A percentile compares a stretch with the other conserved stretches of the same genome.
phyloP scores from a whole-genome alignment of 2,329 filamentous ascomycete species.

The Diaporthe aspalathi region DNA sequence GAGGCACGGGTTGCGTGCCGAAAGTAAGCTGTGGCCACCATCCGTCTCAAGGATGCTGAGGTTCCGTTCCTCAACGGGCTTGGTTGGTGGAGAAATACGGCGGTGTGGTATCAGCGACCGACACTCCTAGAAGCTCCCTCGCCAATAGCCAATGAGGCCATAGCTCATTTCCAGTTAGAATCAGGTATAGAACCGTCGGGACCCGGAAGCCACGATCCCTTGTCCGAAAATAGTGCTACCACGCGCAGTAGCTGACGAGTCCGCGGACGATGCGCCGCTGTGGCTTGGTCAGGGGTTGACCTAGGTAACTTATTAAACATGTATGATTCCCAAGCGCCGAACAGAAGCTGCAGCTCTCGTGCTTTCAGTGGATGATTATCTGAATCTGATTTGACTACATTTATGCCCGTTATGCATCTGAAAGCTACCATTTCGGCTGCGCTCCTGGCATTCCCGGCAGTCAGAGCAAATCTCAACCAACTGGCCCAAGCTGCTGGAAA shows the following conservation, averaged over 20 bases:
- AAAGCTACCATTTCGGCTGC: neutral
- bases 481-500: constrained; percentile 38
- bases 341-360: neutral
- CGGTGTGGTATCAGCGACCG: neutral
- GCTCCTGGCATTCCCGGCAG: constrained; percentile 20
- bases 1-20: constrained; percentile 8
- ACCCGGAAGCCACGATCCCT: constrained; percentile 9
- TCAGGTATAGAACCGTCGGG: constrained; percentile 14
- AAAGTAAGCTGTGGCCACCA: constrained; percentile 9
- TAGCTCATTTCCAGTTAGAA: constrained; percentile 22
- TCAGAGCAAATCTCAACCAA: constrained; percentile 38
- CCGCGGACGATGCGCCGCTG: neutral
- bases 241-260: neutral
- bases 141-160: neutral
- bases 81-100: constrained; percentile 40
- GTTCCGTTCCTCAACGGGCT: constrained; percentile 26
- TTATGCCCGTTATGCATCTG: neutral
- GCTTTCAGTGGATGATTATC: neutral
- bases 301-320: neutral
- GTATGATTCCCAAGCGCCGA: neutral
- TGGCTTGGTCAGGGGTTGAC: too few species aligned
- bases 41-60: constrained; percentile 11
- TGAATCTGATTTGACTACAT: neutral
- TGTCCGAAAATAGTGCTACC: neutral
- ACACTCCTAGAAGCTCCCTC: neutral